Base-by-base conservation (phyloP, 441 rosid species). In the Pelargonium australe region DNA sequence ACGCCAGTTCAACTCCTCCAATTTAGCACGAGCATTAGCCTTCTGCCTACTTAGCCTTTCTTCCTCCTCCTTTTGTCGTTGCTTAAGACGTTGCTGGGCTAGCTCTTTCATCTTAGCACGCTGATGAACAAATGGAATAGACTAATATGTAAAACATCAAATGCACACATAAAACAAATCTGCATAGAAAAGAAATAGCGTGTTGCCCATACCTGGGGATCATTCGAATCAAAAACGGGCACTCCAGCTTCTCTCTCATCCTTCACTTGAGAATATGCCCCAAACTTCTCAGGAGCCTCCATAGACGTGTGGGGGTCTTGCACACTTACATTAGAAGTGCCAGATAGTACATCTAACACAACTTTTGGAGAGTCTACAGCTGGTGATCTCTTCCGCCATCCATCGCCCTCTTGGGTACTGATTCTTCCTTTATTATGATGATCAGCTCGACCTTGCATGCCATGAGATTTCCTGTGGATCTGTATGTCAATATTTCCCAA, bases 11-110 rank as follows among this genome's bases (percentile, higher is more conserved):
- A 93, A 76, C 81, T 88, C 97, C 73, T 85, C 90, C 72, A 88
- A 72, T 81, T 91, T 93, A 63, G 89, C 91, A 62, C 75, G 78
- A 68, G 98, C 93, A 87, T 85, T 93, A 70, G 96, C 95, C 80
- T 79, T 89, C 86, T 89, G 95, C 16, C 85, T 90, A 80, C 84
- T 93, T 34, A 75, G 82, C 66, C 96, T 79, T 74, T 91, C 96
- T 76, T 92, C 98, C 80, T 90, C 98, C 82, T 89, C 97, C 71
- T 82, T 80, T 73, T 89, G 84, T 43, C 85, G 79, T 70, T 87
- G 91, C 71, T 82, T 87, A 69, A 73, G 79, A 73, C 92, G 86
- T 74, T 86, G 84, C 81, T 78, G 82, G 65, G 96, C 96, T 68
- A 81, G 77, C 77, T 90, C 97, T 77, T 57, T 84, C 90, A 84